Evolutionary conservation across 768 basidiomycete species (phyloP), one percentile per base, ranked within the genome.

Genomic region (Podaxis rugospora): DNA sequence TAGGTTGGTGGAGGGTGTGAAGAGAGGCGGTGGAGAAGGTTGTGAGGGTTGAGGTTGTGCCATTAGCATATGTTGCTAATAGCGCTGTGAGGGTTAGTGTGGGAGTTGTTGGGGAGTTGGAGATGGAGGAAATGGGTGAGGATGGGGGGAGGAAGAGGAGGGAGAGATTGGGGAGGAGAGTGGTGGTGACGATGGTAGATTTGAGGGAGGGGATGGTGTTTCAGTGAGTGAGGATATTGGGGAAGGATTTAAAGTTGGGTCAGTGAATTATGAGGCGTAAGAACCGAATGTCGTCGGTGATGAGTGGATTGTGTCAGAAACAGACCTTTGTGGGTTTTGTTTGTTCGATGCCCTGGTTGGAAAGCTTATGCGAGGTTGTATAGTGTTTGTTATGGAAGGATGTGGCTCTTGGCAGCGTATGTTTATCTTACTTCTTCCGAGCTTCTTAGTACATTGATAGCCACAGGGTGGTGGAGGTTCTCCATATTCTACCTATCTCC

Each of bases 311-410:
- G 53, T 83, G 4, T 76, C 76, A 13, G 80, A 83, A 65, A 70
- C 74, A 1, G 80, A 83, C 63, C 67, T 82, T 23, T 69, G 74
- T 75, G 50, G 44, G 71, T 42, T 52, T 42, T 5, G 16, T 18
- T 39, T 21, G n/a, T 14, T 35, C 4, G 9, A 14, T 37, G 2
- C 18, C 0, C n/a, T n/a, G 42, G 23, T 18, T 1, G 40, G 52
- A 23, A 52, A 25, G 25, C 37, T 36, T 9, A 49, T n/a, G 51
- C 5, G 23, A 13, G 7, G 5, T 13, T 21, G 7, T 59, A 6
- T 58, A 75, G 82, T 83, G 57, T 88, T 83, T 75, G 82, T 88
- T 50, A 78, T 83, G 25, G 82, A 84, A 56, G 87, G 87, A 32
- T 86, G 85, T 55, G 83, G 83, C 42, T 42, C 74, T 88, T 1